Conservation (phyloP, 495 filamentous ascomycete species). For the Penicillium robsamsonii region DNA sequence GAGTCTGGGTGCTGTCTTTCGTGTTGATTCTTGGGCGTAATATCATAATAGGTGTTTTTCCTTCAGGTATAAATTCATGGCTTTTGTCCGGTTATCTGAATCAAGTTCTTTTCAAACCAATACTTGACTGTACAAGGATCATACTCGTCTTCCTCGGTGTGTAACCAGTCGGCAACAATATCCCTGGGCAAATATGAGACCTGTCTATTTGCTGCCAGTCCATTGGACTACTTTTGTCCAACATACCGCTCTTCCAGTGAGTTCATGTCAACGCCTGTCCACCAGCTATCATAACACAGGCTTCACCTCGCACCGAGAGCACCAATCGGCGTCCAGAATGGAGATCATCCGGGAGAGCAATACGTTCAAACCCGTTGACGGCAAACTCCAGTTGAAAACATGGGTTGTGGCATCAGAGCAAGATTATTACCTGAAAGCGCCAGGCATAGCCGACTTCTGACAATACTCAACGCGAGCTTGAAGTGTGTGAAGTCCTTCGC, state of each 20-base stretch:
- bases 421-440: neutral
- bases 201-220: neutral
- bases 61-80: neutral
- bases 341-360: neutral
- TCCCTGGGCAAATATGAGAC: neutral
- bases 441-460: neutral
- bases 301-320: neutral
- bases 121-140: neutral
- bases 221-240: neutral
- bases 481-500: neutral
- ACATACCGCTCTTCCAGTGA: neutral
- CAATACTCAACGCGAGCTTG: neutral
- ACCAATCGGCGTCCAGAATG: neutral
- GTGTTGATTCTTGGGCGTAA: neutral
- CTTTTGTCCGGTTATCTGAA: neutral
- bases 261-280: neutral
- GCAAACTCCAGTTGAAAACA: neutral
- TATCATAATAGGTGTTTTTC: conserved; percentile 10
- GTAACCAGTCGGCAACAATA: neutral
- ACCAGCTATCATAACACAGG: neutral
- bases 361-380: neutral
- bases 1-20: conserved; percentile 2
- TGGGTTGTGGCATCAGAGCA: neutral
- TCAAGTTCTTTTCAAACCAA: neutral
- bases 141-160: neutral